Conservation (phyloP, 1,284 basidiomycete species). For the Naganishia sp. region DNA sequence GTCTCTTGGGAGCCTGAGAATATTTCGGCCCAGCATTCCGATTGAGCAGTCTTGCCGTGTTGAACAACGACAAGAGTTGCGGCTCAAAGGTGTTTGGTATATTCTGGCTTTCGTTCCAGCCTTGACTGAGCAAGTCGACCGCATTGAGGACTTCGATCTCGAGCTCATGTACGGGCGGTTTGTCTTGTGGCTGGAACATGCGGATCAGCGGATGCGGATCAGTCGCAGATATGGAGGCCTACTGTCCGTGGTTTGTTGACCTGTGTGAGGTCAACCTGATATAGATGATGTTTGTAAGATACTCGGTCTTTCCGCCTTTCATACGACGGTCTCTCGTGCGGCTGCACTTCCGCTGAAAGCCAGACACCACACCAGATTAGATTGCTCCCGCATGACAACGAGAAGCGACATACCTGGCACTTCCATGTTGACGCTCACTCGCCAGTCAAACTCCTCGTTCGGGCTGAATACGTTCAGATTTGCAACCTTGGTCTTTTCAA, state of each 20-base stretch:
- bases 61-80: conserved; percentile 56
- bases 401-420: conserved; percentile 52
- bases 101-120: conserved; percentile 50
- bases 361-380: background rate
- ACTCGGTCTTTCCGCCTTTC: conserved; percentile 84
- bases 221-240: background rate
- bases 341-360: conserved; percentile 41
- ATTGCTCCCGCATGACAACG: background rate
- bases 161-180: conserved; percentile 55
- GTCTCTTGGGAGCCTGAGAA: conserved; percentile 15
- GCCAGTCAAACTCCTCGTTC: conserved; percentile 80
- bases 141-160: conserved; percentile 60
- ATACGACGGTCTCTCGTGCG: conserved; percentile 55
- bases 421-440: conserved; percentile 87
- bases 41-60: conserved; percentile 57
- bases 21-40: conserved; percentile 44
- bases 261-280: conserved; percentile 89
- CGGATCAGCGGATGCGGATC: background rate
- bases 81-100: conserved; percentile 55
- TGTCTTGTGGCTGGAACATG: background rate
- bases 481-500: conserved; percentile 79
- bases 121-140: conserved; percentile 56
- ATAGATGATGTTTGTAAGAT: conserved; percentile 89
- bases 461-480: conserved; percentile 87
- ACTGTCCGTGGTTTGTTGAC: conserved; percentile 60